phyloP scores from a whole-genome alignment of 495 filamentous ascomycete species.

The Penicillium manginii region DNA sequence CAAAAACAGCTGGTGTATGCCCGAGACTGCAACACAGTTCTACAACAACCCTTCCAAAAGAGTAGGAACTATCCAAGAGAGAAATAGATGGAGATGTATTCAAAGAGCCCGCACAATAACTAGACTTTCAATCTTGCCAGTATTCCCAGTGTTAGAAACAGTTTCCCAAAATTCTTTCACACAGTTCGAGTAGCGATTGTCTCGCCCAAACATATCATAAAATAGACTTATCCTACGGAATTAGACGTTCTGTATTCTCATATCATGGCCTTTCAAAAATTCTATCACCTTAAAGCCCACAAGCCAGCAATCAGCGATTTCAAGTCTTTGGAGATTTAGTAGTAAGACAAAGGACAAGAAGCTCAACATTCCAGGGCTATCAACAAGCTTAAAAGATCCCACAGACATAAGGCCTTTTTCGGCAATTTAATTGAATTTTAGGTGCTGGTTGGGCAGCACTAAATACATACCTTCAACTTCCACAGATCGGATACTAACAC shows the following conservation, averaged over 20 bases:
- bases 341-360: slow-evolving; percentile 6
- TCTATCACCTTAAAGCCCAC: neutral
- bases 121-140: neutral
- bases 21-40: too few species aligned
- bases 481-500: slow-evolving; percentile 6
- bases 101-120: neutral
- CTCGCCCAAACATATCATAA: neutral
- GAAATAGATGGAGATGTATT: too few species aligned
- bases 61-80: too few species aligned
- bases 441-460: neutral
- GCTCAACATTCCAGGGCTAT: slow-evolving; percentile 2
- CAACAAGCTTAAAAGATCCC: slow-evolving; percentile 1
- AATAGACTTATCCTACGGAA: neutral
- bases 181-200: neutral
- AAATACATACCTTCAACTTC: slow-evolving; percentile 8
- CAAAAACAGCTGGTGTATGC: neutral
- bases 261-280: slow-evolving; percentile 1
- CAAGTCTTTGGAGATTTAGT: neutral
- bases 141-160: neutral
- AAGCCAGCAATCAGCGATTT: slow-evolving; percentile 11
- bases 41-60: too few species aligned
- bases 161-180: neutral
- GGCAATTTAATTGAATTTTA: slow-evolving; percentile 1
- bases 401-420: neutral
- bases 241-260: neutral